Conservation (phyloP, 495 filamentous ascomycete genomes). For the Collariella sp. region DNA sequence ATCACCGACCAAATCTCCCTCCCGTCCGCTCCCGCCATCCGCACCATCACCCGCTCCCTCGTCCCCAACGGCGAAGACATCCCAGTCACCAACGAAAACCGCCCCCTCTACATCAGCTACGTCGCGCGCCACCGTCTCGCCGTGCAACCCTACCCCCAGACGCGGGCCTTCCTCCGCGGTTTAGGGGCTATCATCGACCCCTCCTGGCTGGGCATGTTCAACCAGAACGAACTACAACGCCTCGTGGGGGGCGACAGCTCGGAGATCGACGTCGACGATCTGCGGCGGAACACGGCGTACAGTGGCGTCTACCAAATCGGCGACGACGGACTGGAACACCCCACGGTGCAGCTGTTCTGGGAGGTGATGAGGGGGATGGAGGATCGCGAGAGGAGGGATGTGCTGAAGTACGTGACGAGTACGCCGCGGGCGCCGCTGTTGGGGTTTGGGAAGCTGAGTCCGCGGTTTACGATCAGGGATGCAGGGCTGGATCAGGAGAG, state of each 20-base stretch:
- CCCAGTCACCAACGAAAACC: conserved; percentile 83
- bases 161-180: conserved; percentile 76
- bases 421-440: conserved; percentile 87
- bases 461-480: conserved; percentile 84
- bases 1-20: conserved; percentile 68
- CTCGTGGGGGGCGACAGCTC: conserved; percentile 79
- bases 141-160: conserved; percentile 67
- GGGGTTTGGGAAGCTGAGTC: conserved; percentile 79
- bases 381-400: conserved; percentile 69
- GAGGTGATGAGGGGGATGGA: conserved; percentile 67
- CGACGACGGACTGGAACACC: conserved; percentile 78
- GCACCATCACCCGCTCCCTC: conserved; percentile 62
- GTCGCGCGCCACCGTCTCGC: conserved; percentile 80
- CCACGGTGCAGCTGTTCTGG: conserved; percentile 83
- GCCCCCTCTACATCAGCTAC: conserved; percentile 86
- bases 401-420: conserved; percentile 92
- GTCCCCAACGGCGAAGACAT: conserved; percentile 65
- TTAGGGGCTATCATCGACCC: conserved; percentile 84
- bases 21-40: conserved; percentile 38
- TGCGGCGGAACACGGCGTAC: conserved; percentile 79
- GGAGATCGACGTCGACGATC: conserved; percentile 79
- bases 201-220: conserved; percentile 96
- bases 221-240: conserved; percentile 86
- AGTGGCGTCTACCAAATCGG: conserved; percentile 81
- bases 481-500: conserved; percentile 68